phyloP scores from a whole-genome alignment of 768 basidiomycete species.

The Trametes sanguinea region DNA sequence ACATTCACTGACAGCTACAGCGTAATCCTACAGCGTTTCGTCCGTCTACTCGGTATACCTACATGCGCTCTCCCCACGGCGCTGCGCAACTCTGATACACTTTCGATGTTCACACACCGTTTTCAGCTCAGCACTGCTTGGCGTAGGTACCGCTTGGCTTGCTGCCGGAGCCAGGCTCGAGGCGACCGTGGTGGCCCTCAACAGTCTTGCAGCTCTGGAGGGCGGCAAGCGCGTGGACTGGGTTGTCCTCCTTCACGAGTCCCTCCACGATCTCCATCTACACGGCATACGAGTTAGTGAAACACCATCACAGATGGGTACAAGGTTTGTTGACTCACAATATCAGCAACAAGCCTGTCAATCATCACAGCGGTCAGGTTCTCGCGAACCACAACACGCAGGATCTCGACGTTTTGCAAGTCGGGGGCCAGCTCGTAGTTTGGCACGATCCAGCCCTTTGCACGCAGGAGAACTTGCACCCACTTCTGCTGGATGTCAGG shows the following conservation, averaged over 20 bases:
- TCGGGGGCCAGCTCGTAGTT: constrained; percentile 61
- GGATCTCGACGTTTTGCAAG: constrained; percentile 52
- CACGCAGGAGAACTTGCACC: constrained; percentile 52
- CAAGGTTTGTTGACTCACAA: constrained; percentile 46
- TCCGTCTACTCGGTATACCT: background rate
- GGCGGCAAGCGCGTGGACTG: constrained; percentile 52
- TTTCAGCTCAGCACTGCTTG: constrained; percentile 54
- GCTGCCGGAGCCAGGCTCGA: constrained; percentile 51
- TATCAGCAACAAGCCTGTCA: constrained; percentile 59
- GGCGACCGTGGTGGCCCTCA: constrained; percentile 45
- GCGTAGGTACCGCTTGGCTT: constrained; percentile 63
- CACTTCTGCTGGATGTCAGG: constrained; percentile 60
- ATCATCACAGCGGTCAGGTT: constrained; percentile 51
- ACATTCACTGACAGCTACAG: background rate
- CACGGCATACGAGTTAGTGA: constrained; percentile 1
- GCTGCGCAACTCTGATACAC: too few relatives aligned
- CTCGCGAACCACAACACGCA: constrained; percentile 65
- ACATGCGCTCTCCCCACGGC: background rate
- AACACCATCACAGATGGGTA: background rate
- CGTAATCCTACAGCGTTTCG: background rate
- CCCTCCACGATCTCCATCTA: constrained; percentile 68
- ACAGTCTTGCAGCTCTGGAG: constrained; percentile 38
- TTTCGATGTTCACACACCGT: background rate
- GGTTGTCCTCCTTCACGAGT: constrained; percentile 48
- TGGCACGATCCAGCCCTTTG: constrained; percentile 59